Evolutionary conservation across 2,329 filamentous ascomycete species (phyloP), one percentile per base, ranked within the genome.

Genomic region (Colletotrichum tofieldiae): DNA sequence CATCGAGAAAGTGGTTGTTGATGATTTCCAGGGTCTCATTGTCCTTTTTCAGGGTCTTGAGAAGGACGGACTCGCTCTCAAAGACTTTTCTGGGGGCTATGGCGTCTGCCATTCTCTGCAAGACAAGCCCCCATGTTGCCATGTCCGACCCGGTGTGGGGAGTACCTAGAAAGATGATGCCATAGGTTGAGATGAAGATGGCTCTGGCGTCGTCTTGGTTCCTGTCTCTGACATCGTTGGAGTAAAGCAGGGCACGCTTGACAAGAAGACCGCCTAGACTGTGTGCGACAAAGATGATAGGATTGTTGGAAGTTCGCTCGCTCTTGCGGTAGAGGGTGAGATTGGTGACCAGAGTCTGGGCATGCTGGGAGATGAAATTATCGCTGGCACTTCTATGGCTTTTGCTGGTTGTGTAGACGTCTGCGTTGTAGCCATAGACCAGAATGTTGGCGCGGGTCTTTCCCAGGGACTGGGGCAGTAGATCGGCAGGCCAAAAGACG

Each of bases 221-320:
- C 67, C 88, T 86, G 51, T 86, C 86, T 9, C 84, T 86, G 16
- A 93, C 79, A 76, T 90, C 91, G 75, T 89, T 88, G 56, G 91
- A 92, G 78, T 93, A 91, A 61, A 93, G 86, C 59, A 95, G 82
- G 1, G 92, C 91, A 58, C 91, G 86, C 80, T 95, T 95, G 63
- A 93, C 87, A 2, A 95, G 83, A 71, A 94, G 89, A 8, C 93
- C 93, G 5, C 93, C 93, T 2, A 95, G 84, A 64, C 92, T 93
- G 80, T 95, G 93, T 62, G 89, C 92, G 45, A 95, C 89, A 85
- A 93, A 95, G 73, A 95, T 91, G 75, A 95, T 93, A 6, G 93
- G 92, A 55, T 91, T 89, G 32, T 86, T 85, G 43, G 84, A 82
- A 6, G 88, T 89, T 64, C 87, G 84, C 73, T 88, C 86, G 75